Conservation (phyloP, 768 basidiomycete genomes). For the Termitomyces heimii region DNA sequence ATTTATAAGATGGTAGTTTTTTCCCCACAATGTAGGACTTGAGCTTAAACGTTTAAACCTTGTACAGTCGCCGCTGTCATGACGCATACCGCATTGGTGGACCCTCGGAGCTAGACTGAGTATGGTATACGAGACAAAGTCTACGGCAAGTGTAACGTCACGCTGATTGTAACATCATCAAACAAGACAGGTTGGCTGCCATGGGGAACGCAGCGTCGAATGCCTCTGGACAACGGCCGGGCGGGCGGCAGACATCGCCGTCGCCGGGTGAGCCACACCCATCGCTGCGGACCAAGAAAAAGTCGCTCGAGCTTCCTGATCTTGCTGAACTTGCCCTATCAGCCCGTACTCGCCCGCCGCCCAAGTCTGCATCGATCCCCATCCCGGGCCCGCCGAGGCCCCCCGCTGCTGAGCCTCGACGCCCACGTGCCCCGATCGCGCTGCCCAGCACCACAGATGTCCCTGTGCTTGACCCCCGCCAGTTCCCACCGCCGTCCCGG, state of each 20-base stretch:
- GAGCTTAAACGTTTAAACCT: too few relatives aligned
- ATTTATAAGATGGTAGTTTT: too few relatives aligned
- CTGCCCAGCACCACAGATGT: conserved; percentile 25
- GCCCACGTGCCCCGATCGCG: conserved; percentile 17
- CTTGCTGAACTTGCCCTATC: conserved; percentile 35
- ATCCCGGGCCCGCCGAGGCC: conserved; percentile 3
- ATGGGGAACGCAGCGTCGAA: conserved; percentile 11
- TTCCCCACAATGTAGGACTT: too few relatives aligned
- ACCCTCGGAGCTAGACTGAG: too few relatives aligned
- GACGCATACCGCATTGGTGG: too few relatives aligned
- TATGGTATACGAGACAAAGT: too few relatives aligned
- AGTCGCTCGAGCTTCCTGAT: conserved; percentile 72
- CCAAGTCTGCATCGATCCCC: not conserved
- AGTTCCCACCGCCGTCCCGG: conserved; percentile 12
- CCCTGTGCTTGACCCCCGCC: conserved; percentile 13
- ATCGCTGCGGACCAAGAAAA: conserved; percentile 63
- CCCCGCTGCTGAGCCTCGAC: conserved; percentile 21
- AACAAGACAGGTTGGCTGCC: not conserved
- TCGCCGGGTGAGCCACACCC: conserved; percentile 41
- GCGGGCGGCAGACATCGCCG: conserved; percentile 14
- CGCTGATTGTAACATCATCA: not conserved
- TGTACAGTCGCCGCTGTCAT: too few relatives aligned
- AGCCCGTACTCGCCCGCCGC: conserved; percentile 5
- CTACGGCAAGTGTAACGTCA: too few relatives aligned
- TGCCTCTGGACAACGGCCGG: not conserved